phyloP scores from a whole-genome alignment of 345 rosid genomes.

The Arabis hirsuta region DNA sequence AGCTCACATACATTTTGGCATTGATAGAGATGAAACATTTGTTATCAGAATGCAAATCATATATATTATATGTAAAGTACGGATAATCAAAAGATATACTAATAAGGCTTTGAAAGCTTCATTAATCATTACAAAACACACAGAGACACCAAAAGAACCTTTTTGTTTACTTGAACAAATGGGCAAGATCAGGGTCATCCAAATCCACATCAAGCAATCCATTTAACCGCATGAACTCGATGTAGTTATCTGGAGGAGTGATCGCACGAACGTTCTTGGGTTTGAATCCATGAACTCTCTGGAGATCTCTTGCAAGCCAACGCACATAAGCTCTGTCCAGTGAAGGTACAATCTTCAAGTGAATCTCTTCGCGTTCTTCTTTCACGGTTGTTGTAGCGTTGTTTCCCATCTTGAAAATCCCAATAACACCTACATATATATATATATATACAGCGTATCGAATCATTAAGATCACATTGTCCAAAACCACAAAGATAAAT shows the following conservation, averaged over 20 bases:
- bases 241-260: constrained; percentile 73
- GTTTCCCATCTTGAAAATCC: constrained; percentile 60
- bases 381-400: constrained; percentile 62
- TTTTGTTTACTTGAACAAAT: constrained; percentile 51
- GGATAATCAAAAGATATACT: neutral
- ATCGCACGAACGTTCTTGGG: constrained; percentile 54
- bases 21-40: neutral
- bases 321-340: constrained; percentile 61
- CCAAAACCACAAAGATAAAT: constrained; percentile 1
- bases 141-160: constrained; percentile 5
- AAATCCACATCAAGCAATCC: constrained; percentile 72
- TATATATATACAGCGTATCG: neutral
- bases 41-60: neutral
- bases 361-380: constrained; percentile 60
- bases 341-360: constrained; percentile 67
- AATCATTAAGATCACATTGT: neutral
- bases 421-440: constrained; percentile 16
- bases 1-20: neutral
- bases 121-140: constrained; percentile 13
- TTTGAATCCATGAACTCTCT: constrained; percentile 64
- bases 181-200: constrained; percentile 79
- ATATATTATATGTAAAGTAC: neutral
- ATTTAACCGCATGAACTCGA: constrained; percentile 63
- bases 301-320: constrained; percentile 82
- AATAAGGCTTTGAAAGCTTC: constrained; percentile 15